Base-by-base conservation (phyloP, 768 basidiomycete genomes). In the Tulasnella sp. region DNA sequence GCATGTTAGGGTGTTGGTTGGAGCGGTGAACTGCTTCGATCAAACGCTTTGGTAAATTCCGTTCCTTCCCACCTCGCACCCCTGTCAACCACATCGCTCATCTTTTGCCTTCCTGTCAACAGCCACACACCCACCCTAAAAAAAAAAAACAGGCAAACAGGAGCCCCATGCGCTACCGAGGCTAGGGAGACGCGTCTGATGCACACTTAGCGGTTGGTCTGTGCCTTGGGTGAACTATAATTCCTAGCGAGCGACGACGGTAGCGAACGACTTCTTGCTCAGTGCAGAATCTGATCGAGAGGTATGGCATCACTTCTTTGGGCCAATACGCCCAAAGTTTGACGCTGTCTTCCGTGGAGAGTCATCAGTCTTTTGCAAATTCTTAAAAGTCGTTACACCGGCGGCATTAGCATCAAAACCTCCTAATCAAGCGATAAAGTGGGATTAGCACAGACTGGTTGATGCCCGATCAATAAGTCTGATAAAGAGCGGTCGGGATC, bases 81-180 rank as follows among this genome's bases (percentile, higher is more conserved):
- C 62, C 62, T 68, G 62, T n/a, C n/a, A n/a, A n/a, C n/a, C 27
- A 27, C 21, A 68, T 1, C 62, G 7, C 21, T 19, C 10, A 31
- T 21, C n/a, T 27, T 68, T 68, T 68, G 34, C 62, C 62, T 68
- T 68, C 27, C 62, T 68, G 62, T 14, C 62, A 27, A 31, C 62
- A 68, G 62, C 62, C 62, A 68, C 62, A 68, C 62, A 68, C 62
- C 62, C 62, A 68, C 62, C 62, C 62, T 68, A 27, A 68, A 68
- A 68, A 52, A 52, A 52, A 24, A 44, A 44, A n/a, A n/a, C n/a
- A n/a, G n/a, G n/a, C n/a, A n/a, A n/a, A n/a, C n/a, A n/a, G 0
- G 48, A 52, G 24, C 48, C n/a, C n/a, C 48, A 21, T 52, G 21
- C 48, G 48, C 19, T 24, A 52, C 48, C 48, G 9, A 24, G 21